phyloP scores from a whole-genome alignment of 2,329 filamentous ascomycete genomes.

The Amylocarpus encephaloides region DNA sequence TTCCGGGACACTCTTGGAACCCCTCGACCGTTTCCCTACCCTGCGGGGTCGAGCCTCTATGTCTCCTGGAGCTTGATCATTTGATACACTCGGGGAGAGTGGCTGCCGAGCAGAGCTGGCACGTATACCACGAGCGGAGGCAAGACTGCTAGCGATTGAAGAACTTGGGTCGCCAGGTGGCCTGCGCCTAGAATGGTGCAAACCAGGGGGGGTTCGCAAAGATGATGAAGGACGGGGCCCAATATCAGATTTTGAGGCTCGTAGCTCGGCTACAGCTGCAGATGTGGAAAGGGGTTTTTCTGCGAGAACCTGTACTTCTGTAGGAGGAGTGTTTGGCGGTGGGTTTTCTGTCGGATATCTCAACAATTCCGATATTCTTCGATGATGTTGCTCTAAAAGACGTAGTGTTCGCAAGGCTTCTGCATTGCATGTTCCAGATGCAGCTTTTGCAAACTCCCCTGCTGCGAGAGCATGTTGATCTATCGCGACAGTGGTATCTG shows the following conservation, averaged over 20 bases:
- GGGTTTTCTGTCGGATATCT: constrained; percentile 49
- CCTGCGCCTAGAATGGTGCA: constrained; percentile 33
- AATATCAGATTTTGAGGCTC: constrained; percentile 28
- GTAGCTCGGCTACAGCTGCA: constrained; percentile 30
- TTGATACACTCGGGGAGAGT: constrained; percentile 65
- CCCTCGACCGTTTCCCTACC: constrained; percentile 45
- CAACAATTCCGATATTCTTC: constrained; percentile 73
- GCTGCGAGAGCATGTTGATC: constrained; percentile 85
- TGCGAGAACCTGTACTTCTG: constrained; percentile 23
- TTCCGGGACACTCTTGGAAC: constrained; percentile 46
- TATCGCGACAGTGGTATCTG: constrained; percentile 73
- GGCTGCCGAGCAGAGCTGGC: constrained; percentile 59
- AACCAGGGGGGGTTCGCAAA: constrained; percentile 22
- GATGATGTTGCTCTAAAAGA: constrained; percentile 83
- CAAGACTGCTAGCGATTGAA: constrained; percentile 83
- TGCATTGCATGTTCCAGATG: constrained; percentile 58
- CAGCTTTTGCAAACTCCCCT: constrained; percentile 78
- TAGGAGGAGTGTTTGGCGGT: constrained; percentile 12
- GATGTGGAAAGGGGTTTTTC: constrained; percentile 29
- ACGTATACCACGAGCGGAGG: constrained; percentile 75
- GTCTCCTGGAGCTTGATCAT: constrained; percentile 65
- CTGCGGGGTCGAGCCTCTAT: constrained; percentile 51
- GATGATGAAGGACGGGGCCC: constrained; percentile 25
- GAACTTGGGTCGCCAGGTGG: constrained; percentile 64
- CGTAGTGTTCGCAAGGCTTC: constrained; percentile 78